phyloP scores from a whole-genome alignment of 2,329 filamentous ascomycete species.

The Aspergillus sojae region DNA sequence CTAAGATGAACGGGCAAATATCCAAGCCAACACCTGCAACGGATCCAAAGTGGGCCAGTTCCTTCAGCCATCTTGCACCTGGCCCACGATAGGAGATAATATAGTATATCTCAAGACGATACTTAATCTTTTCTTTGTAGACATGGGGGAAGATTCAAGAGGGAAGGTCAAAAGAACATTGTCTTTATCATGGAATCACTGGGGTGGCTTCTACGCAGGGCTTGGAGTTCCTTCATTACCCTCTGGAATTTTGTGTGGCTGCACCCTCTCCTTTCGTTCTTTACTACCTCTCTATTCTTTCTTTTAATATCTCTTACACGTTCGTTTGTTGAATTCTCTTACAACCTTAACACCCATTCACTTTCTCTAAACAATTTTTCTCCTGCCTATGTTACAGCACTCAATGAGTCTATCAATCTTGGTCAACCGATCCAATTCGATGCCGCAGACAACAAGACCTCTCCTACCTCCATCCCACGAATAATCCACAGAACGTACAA shows the following conservation, averaged over 20 bases:
- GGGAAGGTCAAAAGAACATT: background rate
- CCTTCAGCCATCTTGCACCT: background rate
- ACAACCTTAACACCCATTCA: background rate
- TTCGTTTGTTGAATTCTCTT: background rate
- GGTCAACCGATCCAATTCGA: background rate
- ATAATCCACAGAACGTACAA: constrained; percentile 1
- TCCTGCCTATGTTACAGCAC: constrained; percentile 1
- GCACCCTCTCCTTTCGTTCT: background rate
- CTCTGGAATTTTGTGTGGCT: background rate
- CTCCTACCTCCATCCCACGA: background rate
- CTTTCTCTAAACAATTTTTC: background rate
- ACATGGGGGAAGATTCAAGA: background rate
- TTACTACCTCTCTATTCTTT: background rate
- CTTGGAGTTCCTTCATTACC: background rate
- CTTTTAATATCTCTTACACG: background rate
- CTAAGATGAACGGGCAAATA: background rate
- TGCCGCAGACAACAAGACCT: background rate
- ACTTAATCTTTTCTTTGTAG: background rate
- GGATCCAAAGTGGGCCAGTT: background rate
- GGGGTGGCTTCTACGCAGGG: background rate
- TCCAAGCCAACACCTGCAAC: background rate
- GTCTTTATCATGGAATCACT: background rate
- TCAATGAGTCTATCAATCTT: background rate
- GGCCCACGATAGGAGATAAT: background rate
- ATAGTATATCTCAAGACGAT: background rate